phyloP scores from a whole-genome alignment of 257 asterid genomes.

The Fraxinus cuspidata region DNA sequence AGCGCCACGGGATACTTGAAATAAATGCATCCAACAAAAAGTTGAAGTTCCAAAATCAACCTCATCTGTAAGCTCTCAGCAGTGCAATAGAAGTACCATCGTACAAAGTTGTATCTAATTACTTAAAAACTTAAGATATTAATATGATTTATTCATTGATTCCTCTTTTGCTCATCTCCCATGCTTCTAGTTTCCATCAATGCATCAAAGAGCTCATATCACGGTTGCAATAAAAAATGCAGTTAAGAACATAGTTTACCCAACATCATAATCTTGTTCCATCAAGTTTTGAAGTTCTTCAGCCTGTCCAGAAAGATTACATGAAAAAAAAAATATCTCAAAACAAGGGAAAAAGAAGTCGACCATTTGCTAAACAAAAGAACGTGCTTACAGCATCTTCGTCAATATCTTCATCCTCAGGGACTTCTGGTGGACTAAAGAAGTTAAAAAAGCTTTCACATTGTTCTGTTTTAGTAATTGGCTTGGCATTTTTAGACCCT shows the following conservation, averaged over 20 bases:
- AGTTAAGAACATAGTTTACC: constrained; percentile 40
- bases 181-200: background rate
- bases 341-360: background rate
- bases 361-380: background rate
- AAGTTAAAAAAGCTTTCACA: constrained; percentile 92
- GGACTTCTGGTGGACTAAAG: constrained; percentile 86
- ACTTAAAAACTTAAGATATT: background rate
- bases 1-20: background rate
- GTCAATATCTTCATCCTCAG: constrained; percentile 76
- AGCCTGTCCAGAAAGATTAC: constrained; percentile 44
- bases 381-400: constrained; percentile 71
- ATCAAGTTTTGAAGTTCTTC: constrained; percentile 75
- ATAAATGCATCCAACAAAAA: background rate
- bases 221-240: background rate
- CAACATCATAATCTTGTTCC: constrained; percentile 90
- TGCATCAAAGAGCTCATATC: background rate
- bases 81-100: background rate
- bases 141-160: background rate
- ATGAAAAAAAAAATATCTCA: constrained; percentile 1
- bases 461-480: constrained; percentile 69
- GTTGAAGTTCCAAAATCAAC: background rate
- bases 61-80: background rate
- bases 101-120: background rate
- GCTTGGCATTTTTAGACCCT: constrained; percentile 75
- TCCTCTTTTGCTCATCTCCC: background rate